Percentiles rank a stretch among this genome's conserved stretches.
Evolutionary conservation across 208 protist genomes (phyloP).

Genomic region (Trypanosoma lewisi): DNA sequence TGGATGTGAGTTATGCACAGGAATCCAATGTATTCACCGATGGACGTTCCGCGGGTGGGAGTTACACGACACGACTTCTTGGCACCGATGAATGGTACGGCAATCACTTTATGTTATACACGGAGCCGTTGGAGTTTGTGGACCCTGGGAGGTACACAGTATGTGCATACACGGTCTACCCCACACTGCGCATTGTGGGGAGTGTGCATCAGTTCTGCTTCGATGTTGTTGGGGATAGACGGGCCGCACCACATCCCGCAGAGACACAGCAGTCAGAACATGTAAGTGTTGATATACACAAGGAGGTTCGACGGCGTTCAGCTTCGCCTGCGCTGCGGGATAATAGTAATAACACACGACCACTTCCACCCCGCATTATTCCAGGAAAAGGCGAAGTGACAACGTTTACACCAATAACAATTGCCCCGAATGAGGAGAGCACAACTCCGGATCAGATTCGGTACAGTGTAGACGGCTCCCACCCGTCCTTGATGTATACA

Average conservation of each 20-base stretch:
- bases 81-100: slow-evolving; percentile 53
- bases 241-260: not conserved
- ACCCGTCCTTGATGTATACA: slow-evolving; percentile 70
- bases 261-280: not conserved
- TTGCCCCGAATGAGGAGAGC: slow-evolving; percentile 49
- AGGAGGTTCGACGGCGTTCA: not conserved
- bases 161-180: slow-evolving; percentile 64
- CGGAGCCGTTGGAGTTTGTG: slow-evolving; percentile 47
- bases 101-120: slow-evolving; percentile 60
- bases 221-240: slow-evolving; percentile 17
- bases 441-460: slow-evolving; percentile 58
- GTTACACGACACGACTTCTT: slow-evolving; percentile 29
- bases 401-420: slow-evolving; percentile 62
- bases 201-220: slow-evolving; percentile 69
- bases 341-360: not conserved
- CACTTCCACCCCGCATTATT: slow-evolving; percentile 46
- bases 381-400: slow-evolving; percentile 65
- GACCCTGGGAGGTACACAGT: slow-evolving; percentile 59
- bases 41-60: not conserved
- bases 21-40: not conserved
- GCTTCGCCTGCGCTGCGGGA: not conserved
- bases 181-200: slow-evolving; percentile 41
- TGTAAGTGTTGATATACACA: slow-evolving; percentile 2
- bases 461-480: slow-evolving; percentile 79
- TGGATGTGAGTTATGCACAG: slow-evolving; percentile 31